Percentiles rank a stretch among this genome's conserved stretches.
phyloP scores from a whole-genome alignment of 305 asterid genomes.

The Solanum aculeatissimum region DNA sequence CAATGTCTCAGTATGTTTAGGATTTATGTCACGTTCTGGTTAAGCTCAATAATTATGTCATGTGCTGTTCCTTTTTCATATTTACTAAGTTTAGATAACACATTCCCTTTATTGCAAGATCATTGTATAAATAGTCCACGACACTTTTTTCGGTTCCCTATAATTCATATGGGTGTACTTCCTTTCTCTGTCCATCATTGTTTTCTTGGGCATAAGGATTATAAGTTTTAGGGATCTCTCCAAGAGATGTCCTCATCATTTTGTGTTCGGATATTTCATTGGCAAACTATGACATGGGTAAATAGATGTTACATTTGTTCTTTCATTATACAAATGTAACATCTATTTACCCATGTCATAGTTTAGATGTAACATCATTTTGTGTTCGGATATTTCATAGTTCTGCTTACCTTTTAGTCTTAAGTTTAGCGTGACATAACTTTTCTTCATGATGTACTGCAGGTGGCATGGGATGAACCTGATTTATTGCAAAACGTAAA shows the following conservation, averaged over 20 bases:
- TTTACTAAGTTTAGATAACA: neutral
- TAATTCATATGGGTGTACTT: neutral
- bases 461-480: slow-evolving; percentile 99
- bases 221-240: neutral
- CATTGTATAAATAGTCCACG: neutral
- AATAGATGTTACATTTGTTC: neutral
- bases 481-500: slow-evolving; percentile 74
- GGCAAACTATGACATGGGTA: neutral
- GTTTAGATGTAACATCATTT: no score
- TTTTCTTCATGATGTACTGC: slow-evolving; percentile 5
- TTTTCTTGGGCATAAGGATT: neutral
- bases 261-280: neutral
- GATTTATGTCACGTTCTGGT: neutral
- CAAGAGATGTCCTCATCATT: neutral
- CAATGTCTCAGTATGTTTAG: neutral
- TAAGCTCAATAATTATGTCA: neutral
- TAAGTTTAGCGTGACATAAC: neutral
- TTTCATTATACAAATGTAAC: no score
- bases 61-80: neutral
- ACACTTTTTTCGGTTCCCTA: neutral
- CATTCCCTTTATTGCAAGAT: neutral
- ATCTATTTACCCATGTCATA: no score
- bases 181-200: neutral
- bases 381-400: no score
- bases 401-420: neutral